Percentiles rank a stretch among this genome's conserved stretches.
These are phyloP conservation scores for Endocarpon pusillum DNA, from an alignment of 495 filamentous ascomycete genomes.

Conservation along the genomic window DNA sequence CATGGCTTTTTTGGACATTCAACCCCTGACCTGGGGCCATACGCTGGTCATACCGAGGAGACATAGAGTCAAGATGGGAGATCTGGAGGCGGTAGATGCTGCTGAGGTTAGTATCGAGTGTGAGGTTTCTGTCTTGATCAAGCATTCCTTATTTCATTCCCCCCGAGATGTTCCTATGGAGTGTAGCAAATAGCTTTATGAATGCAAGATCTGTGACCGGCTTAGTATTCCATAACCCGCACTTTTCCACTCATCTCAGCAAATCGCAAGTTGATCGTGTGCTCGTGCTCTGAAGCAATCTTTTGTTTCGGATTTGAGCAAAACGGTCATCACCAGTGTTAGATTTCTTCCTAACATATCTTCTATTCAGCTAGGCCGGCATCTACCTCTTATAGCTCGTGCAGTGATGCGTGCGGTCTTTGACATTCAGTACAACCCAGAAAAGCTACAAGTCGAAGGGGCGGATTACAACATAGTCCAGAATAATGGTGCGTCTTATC, in stretches of 20 bases:
- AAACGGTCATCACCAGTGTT: background rate
- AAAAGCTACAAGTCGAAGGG: no score
- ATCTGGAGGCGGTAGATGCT: conserved; percentile 36
- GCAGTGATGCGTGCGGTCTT: conserved; percentile 41
- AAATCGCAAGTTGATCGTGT: background rate
- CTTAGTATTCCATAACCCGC: background rate
- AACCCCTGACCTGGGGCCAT: conserved; percentile 67
- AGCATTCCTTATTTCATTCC: no score
- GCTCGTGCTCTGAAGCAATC: no score
- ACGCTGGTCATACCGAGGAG: conserved; percentile 53
- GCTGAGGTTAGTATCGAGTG: conserved; percentile 32
- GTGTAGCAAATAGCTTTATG: no score
- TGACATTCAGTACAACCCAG: background rate
- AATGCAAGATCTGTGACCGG: no score
- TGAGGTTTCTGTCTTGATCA: no score
- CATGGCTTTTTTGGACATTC: conserved; percentile 78
- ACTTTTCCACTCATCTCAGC: background rate
- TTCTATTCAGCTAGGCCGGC: conserved; percentile 36
- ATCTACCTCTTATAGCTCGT: conserved; percentile 57
- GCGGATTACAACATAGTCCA: conserved; percentile 71
- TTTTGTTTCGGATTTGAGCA: conserved; percentile 1
- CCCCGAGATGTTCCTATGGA: no score
- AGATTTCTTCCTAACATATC: conserved; percentile 1
- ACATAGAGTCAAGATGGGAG: conserved; percentile 56
- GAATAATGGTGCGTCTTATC: conserved; percentile 55